Base-by-base conservation (phyloP, 495 filamentous ascomycete genomes). In the Barbatosphaeria neglecta region DNA sequence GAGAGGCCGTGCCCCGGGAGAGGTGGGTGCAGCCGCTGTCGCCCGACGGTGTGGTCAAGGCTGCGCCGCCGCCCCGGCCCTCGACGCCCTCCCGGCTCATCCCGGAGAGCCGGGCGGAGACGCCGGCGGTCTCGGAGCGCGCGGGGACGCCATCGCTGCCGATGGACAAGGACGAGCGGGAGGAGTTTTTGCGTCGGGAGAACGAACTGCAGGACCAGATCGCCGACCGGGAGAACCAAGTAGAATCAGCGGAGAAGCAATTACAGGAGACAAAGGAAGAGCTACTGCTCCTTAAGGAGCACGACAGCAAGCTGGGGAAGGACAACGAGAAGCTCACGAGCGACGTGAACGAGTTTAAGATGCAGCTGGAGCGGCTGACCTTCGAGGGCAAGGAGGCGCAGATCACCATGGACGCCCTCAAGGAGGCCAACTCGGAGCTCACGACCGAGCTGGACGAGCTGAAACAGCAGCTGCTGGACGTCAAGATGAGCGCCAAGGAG, bases 201-300 rank as follows among this genome's bases (percentile, higher is more conserved):
- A 98, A 97, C 52, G 92, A 97, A 57, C 72, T 98, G 15, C 92
- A 98, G 52, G 92, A 97, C 57, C 92, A 97, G 66, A 69, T 98
- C 38, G 80, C 92, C 5, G 92, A 98, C 61, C 92, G 83, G 59
- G 92, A 98, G 61, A 80, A 83, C 1, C 81, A 85, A 47, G 77
- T 95, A 28, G 79, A 80, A 4, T 74, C 78, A 27, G 77, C 83
- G 8, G 92, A 97, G 57, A 78, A 86, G 56, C 76, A 76, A 42
- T 68, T 96, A 15, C 81, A 76, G 47, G 84, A 90, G 44, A 81
- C 80, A 5, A 87, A 82, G 57, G 87, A 93, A 45, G 93, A 98
- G 64, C 69, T 96, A 10, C 63, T 75, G 43, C 79, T 76, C 46
- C 59, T 95, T 46, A 92, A 90, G 57, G 89, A 95, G 23, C 84